These are phyloP conservation scores for Phaseolus lunatus DNA, from an alignment of 306 rosid genomes.

Conservation along the genomic window DNA sequence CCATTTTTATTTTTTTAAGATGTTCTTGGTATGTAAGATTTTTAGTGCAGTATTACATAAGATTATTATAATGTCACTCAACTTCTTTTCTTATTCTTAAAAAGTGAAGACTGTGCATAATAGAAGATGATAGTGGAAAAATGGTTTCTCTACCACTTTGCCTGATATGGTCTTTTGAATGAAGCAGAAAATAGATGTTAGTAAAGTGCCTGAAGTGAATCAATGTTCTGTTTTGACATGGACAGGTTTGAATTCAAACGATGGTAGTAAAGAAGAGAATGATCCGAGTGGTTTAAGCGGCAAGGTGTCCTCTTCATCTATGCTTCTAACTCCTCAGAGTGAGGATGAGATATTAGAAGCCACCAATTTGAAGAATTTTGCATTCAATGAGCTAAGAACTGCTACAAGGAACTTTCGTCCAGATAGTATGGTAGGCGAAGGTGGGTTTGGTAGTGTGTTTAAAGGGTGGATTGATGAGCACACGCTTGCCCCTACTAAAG, in stretches of 20 bases:
- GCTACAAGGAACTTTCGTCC: constrained; percentile 98
- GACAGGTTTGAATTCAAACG: constrained; percentile 61
- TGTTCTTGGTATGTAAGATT: not conserved
- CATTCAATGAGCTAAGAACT: constrained; percentile 71
- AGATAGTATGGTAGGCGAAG: constrained; percentile 92
- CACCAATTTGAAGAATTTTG: constrained; percentile 71
- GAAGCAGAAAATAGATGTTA: no score
- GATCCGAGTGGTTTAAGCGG: constrained; percentile 53
- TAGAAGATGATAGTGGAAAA: not conserved
- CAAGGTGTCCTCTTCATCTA: constrained; percentile 58
- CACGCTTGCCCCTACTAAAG: constrained; percentile 71
- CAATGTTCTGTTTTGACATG: constrained; percentile 7
- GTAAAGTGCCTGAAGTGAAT: constrained; percentile 21
- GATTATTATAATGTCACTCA: not conserved
- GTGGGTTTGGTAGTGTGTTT: constrained; percentile 88
- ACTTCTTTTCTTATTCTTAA: not conserved
- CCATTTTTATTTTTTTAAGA: not conserved
- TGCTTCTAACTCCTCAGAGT: constrained; percentile 64
- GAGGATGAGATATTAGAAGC: constrained; percentile 85
- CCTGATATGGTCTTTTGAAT: no score
- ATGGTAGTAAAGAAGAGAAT: constrained; percentile 45
- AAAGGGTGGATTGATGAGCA: constrained; percentile 95
- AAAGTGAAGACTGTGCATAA: not conserved
- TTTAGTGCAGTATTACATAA: not conserved
- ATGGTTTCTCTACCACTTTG: not conserved